Percentiles rank a stretch among this genome's conserved stretches.
Evolutionary conservation across 2,329 filamentous ascomycete species (phyloP).

Genomic region (Metarhizium robertsii): DNA sequence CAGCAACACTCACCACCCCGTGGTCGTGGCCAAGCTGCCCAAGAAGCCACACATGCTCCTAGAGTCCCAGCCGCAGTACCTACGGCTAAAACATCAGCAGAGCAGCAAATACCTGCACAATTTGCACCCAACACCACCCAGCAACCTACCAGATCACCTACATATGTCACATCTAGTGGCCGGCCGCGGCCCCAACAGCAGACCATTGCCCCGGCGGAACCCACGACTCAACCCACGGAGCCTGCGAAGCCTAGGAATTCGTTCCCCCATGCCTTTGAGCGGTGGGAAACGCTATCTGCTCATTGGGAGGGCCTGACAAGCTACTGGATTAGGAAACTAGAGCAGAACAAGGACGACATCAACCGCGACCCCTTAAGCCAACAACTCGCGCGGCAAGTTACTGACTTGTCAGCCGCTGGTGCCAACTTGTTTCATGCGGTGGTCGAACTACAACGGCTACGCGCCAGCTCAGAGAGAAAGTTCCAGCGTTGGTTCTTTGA

Average conservation of each 20-base stretch:
- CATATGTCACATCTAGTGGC: conserved; percentile 1
- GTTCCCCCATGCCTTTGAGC: conserved; percentile 94
- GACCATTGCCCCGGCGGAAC: conserved; percentile 7
- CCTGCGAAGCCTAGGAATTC: conserved; percentile 47
- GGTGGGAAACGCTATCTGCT: conserved; percentile 93
- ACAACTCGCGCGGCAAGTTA: conserved; percentile 88
- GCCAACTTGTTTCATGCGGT: conserved; percentile 97
- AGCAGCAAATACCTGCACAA: conserved; percentile 8
- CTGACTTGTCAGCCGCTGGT: conserved; percentile 91
- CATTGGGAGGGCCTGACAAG: conserved; percentile 97
- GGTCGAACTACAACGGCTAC: conserved; percentile 85
- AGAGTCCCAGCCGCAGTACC: conserved; percentile 6
- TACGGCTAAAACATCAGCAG: conserved; percentile 8
- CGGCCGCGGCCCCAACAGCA: conserved; percentile 10
- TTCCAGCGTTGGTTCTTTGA: conserved; percentile 99
- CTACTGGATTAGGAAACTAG: conserved; percentile 90
- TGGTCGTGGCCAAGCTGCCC: conserved; percentile 17
- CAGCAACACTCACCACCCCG: conserved; percentile 11
- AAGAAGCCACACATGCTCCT: conserved; percentile 15
- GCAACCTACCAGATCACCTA: conserved; percentile 3
- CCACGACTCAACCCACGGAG: conserved; percentile 10
- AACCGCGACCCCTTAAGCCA: conserved; percentile 73
- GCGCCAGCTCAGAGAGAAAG: conserved; percentile 91
- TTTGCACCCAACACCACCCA: neutral
- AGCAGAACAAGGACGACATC: conserved; percentile 82